phyloP scores from a whole-genome alignment of 495 filamentous ascomycete species.

The Acidomyces sp. region DNA sequence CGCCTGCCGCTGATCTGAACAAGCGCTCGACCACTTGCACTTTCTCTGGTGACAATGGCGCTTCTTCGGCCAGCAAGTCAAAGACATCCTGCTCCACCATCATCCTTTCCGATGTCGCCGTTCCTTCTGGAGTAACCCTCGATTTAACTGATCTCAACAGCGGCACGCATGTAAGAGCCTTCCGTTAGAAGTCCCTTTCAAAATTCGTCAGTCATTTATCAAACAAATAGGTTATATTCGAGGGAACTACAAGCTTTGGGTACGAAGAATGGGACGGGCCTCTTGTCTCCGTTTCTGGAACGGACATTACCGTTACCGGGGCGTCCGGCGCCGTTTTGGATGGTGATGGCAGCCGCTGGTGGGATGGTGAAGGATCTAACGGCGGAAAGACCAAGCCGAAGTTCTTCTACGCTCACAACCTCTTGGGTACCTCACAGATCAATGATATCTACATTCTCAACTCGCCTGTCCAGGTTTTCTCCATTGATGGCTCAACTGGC shows the following conservation, averaged over 20 bases:
- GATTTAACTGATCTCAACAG: constrained; percentile 36
- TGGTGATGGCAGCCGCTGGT: constrained; percentile 37
- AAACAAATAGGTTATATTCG: constrained; percentile 34
- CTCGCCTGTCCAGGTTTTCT: constrained; percentile 50
- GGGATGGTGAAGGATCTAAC: constrained; percentile 41
- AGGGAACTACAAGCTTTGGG: constrained; percentile 39
- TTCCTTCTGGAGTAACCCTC: constrained; percentile 41
- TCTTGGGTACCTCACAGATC: constrained; percentile 28
- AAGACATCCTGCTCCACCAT: constrained; percentile 41
- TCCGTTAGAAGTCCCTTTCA: not conserved
- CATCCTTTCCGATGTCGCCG: constrained; percentile 35
- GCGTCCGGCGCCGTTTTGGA: constrained; percentile 32
- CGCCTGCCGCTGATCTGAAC: constrained; percentile 13
- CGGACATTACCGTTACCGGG: constrained; percentile 33
- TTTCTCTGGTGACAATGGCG: constrained; percentile 34
- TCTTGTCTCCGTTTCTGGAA: constrained; percentile 36
- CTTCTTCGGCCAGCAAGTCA: constrained; percentile 30
- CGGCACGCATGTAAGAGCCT: constrained; percentile 30
- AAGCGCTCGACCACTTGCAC: constrained; percentile 35
- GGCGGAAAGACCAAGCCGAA: constrained; percentile 46
- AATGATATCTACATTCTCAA: constrained; percentile 38
- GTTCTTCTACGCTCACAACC: constrained; percentile 41
- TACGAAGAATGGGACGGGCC: constrained; percentile 44
- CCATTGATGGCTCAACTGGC: constrained; percentile 39
- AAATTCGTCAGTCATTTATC: not conserved